phyloP scores from a whole-genome alignment of 192 early-diverging fungal genomes.

The Backusella luteola region DNA sequence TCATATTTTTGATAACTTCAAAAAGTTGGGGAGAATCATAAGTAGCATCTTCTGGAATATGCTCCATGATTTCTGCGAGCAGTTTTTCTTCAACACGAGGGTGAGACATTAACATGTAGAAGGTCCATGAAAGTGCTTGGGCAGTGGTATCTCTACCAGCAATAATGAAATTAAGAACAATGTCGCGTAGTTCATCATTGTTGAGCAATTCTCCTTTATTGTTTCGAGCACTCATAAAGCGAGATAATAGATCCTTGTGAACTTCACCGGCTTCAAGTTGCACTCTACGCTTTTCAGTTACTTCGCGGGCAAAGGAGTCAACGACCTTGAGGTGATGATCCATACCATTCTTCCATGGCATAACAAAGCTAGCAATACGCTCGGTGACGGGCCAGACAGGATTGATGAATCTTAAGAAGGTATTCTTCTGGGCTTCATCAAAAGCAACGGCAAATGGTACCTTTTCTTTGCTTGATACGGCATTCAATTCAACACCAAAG shows the following conservation, averaged over 20 bases:
- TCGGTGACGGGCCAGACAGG: constrained; percentile 16
- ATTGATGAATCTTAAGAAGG: constrained; percentile 35
- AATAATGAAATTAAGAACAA: constrained; percentile 39
- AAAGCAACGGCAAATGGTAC: constrained; percentile 54
- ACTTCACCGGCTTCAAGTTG: constrained; percentile 21
- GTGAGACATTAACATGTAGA: constrained; percentile 40
- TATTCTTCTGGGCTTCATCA: constrained; percentile 46
- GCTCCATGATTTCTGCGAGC: constrained; percentile 37
- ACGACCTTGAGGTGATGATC: constrained; percentile 28
- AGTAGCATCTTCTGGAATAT: constrained; percentile 27
- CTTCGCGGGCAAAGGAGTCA: constrained; percentile 26
- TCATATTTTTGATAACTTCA: constrained; percentile 36
- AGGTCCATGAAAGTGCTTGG: constrained; percentile 50
- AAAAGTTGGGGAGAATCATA: constrained; percentile 26
- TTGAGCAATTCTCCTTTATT: constrained; percentile 21
- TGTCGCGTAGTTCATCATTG: constrained; percentile 37
- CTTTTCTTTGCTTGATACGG: constrained; percentile 35
- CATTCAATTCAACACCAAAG: constrained; percentile 50
- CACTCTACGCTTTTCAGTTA: constrained; percentile 27
- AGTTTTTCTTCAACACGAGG: constrained; percentile 46
- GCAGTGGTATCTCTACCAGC: constrained; percentile 51
- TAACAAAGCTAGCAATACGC: background rate
- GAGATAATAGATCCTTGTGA: constrained; percentile 32
- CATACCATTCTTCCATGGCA: constrained; percentile 22
- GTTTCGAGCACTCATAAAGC: constrained; percentile 35